Evolutionary conservation across 176 grass and related monocot species (phyloP).

Genomic region (Rhynchospora tenuis): DNA sequence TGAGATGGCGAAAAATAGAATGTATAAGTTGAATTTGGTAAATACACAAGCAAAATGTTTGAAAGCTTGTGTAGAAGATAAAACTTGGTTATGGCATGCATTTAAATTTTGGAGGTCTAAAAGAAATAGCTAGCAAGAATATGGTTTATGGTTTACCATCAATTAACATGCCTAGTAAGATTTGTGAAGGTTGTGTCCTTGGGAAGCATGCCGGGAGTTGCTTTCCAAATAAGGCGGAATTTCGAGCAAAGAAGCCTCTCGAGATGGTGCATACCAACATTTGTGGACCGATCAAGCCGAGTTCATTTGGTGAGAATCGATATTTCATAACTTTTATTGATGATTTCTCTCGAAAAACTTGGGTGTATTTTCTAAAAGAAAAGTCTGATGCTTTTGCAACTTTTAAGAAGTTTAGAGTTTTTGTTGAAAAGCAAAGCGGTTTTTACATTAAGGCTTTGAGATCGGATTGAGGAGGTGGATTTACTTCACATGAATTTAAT

Average conservation of each 20-base stretch:
- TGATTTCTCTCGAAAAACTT: background rate
- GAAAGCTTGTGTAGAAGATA: background rate
- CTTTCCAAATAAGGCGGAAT: background rate
- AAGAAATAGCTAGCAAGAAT: background rate
- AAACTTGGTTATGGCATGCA: background rate
- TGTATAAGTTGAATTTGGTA: background rate
- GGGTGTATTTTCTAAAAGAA: background rate
- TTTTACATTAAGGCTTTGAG: too few relatives aligned
- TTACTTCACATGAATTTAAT: too few relatives aligned
- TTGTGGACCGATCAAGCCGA: too few relatives aligned
- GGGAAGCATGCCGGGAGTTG: background rate
- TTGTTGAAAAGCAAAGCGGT: background rate
- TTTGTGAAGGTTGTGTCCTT: background rate
- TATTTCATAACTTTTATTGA: conserved; percentile 2
- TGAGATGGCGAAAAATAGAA: background rate
- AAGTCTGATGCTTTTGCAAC: background rate
- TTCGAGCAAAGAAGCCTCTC: background rate
- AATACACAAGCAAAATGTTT: background rate
- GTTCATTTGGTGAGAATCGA: background rate
- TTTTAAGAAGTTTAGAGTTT: background rate
- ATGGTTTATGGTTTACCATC: conserved; percentile 4
- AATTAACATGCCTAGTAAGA: background rate
- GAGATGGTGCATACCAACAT: background rate
- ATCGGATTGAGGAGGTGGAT: too few relatives aligned
- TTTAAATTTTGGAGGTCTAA: background rate